phyloP scores from a whole-genome alignment of 768 basidiomycete species.

The Filobasidium floriforme region DNA sequence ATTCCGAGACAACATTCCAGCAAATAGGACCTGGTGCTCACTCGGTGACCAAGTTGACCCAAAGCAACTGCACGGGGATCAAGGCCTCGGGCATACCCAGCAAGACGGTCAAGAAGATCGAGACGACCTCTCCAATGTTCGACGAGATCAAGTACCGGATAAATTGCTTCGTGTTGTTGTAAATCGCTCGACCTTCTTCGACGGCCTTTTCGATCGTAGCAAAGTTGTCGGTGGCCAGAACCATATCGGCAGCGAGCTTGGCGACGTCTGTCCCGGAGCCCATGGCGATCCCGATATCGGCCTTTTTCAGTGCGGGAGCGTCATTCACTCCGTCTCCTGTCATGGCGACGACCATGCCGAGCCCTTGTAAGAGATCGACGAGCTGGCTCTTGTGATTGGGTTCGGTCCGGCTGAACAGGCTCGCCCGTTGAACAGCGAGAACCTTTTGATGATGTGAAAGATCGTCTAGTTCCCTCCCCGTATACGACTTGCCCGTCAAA shows the following conservation, averaged over 20 bases:
- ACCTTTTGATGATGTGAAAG: conserved; percentile 74
- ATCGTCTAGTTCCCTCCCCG: conserved; percentile 81
- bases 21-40: conserved; percentile 32
- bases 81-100: conserved; percentile 99
- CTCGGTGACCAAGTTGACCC: conserved; percentile 97
- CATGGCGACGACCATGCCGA: conserved; percentile 94
- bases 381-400: conserved; percentile 90
- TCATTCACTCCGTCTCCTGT: conserved; percentile 98
- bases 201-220: conserved; percentile 93
- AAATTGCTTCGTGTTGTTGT: conserved; percentile 99
- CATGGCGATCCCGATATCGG: conserved; percentile 98
- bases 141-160: conserved; percentile 96
- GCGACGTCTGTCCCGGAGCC: conserved; percentile 98
- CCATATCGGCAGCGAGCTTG: conserved; percentile 96
- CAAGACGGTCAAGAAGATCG: conserved; percentile 90
- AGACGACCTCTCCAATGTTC: conserved; percentile 93
- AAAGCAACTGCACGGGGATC: conserved; percentile 93
- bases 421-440: conserved; percentile 74
- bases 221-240: conserved; percentile 72
- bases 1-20: not conserved
- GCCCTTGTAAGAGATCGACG: conserved; percentile 83
- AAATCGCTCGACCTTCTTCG: conserved; percentile 94
- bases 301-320: conserved; percentile 91
- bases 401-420: conserved; percentile 86
- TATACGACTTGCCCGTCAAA: conserved; percentile 89